These are phyloP conservation scores for Calonectria pauciramosa DNA, from an alignment of 2,329 filamentous ascomycete species.

Conservation along the genomic window DNA sequence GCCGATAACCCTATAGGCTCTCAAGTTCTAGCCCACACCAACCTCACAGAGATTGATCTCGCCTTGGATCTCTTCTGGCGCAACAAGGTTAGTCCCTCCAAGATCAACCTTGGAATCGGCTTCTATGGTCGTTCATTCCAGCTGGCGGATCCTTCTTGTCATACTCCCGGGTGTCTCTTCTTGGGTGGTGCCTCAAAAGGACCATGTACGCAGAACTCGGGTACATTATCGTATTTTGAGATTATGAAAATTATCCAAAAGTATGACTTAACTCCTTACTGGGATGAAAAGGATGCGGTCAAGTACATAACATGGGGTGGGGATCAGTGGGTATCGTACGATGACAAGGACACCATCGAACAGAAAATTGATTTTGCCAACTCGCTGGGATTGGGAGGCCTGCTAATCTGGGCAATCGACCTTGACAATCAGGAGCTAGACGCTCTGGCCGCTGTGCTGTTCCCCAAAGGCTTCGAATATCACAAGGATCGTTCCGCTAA, in stretches of 20 bases:
- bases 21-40: constrained; percentile 52
- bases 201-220: neutral
- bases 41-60: constrained; percentile 60
- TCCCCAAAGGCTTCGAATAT: neutral
- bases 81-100: constrained; percentile 54
- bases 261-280: neutral
- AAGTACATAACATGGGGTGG: neutral
- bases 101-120: constrained; percentile 58
- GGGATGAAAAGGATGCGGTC: neutral
- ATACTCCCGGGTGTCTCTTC: constrained; percentile 43
- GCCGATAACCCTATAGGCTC: neutral
- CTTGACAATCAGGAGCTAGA: neutral
- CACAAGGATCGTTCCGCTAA: neutral
- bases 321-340: neutral
- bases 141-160: constrained; percentile 28
- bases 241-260: neutral
- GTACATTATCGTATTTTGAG: neutral
- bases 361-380: neutral
- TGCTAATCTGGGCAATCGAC: neutral
- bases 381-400: neutral
- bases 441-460: neutral
- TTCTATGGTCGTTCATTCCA: constrained; percentile 56
- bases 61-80: constrained; percentile 62
- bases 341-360: neutral
- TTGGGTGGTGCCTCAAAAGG: neutral